Conservation (phyloP, 306 rosid genomes). For the Datisca glomerata region DNA sequence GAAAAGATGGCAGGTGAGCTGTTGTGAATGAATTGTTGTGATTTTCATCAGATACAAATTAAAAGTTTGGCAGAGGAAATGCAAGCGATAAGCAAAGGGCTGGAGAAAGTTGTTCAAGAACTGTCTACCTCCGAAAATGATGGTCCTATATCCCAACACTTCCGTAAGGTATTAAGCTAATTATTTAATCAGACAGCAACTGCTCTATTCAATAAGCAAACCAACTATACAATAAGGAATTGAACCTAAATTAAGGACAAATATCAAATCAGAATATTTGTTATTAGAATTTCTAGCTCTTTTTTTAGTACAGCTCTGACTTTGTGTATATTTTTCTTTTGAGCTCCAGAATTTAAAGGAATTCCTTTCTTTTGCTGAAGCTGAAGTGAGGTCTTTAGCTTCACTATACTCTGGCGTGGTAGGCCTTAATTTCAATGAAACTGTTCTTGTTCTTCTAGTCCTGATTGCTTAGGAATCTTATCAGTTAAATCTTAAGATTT, state of each 20-base stretch:
- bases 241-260: constrained; percentile 1
- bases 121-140: neutral
- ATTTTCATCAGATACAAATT: neutral
- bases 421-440: constrained; percentile 19
- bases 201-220: no score
- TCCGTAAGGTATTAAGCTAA: neutral
- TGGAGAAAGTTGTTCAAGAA: constrained; percentile 3
- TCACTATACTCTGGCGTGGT: constrained; percentile 78
- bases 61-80: constrained; percentile 1
- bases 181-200: no score
- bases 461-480: no score
- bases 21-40: neutral
- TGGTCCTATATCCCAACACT: neutral
- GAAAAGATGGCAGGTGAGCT: neutral
- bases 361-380: constrained; percentile 77
- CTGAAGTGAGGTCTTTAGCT: constrained; percentile 80
- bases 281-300: neutral
- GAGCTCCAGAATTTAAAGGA: constrained; percentile 46
- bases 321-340: neutral
- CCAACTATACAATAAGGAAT: no score
- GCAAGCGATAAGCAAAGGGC: constrained; percentile 1
- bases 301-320: neutral
- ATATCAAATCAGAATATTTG: neutral
- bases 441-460: no score
- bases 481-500: no score